Evolutionary conservation across 2,329 filamentous ascomycete genomes (phyloP).

Genomic region (Geosmithia morbida): DNA sequence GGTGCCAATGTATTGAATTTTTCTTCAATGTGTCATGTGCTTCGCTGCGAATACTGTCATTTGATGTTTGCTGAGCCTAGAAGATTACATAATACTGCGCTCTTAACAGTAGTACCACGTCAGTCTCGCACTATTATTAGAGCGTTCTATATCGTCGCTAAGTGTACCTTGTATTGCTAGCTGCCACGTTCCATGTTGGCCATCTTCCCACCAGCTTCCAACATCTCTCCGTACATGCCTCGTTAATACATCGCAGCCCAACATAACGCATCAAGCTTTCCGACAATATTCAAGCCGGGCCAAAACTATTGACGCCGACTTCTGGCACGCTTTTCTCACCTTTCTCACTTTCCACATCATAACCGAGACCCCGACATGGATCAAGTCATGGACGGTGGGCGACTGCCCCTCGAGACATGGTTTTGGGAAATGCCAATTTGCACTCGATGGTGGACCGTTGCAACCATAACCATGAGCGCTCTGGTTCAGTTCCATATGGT

Average conservation of each 20-base stretch:
- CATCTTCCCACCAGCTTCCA: background rate
- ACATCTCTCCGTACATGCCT: background rate
- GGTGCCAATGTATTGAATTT: too few relatives aligned
- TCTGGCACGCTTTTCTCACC: background rate
- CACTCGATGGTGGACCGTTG: slow-evolving; percentile 93
- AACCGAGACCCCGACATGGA: slow-evolving; percentile 26
- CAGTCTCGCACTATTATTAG: background rate
- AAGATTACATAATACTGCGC: background rate
- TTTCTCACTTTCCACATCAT: background rate
- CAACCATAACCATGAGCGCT: slow-evolving; percentile 74
- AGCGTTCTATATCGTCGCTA: background rate
- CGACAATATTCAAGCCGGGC: background rate
- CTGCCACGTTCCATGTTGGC: background rate
- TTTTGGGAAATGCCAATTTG: slow-evolving; percentile 98
- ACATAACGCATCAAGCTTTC: background rate
- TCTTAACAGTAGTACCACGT: background rate
- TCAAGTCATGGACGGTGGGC: slow-evolving; percentile 44
- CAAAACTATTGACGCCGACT: background rate
- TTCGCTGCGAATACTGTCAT: background rate
- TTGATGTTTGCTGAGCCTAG: background rate
- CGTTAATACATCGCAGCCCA: background rate
- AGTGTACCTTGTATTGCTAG: background rate
- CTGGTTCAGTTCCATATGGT: slow-evolving; percentile 88
- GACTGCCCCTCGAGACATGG: slow-evolving; percentile 85
- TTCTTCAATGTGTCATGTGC: background rate